Evolutionary conservation across 2,329 filamentous ascomycete species (phyloP), one percentile per base, ranked within the genome.

Genomic region (Oidium heveae): DNA sequence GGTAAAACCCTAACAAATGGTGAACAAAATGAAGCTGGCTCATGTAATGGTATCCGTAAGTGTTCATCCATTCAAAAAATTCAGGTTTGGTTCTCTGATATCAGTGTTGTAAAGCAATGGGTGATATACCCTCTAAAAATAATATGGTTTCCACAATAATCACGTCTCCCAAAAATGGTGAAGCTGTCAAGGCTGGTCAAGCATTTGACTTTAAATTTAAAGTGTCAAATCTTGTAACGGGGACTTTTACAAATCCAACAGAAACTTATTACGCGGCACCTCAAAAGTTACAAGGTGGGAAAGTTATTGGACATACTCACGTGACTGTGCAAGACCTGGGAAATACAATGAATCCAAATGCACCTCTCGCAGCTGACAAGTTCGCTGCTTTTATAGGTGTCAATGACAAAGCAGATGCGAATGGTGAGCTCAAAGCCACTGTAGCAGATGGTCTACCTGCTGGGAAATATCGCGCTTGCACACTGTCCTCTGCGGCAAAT

Each of bases 1-100:
- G 64, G 64, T 18, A 61, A 63, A 63, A 72, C 68, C 0, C 63
- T 78, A 51, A 81, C 78, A 58, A 77, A 82, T 61, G 79, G 78
- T 61, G 66, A 72, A 32, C 78, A 82, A 64, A 68, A 73, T 53
- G 69, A 68, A 56, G 65, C 60, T 4, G 79, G 79, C 20, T 82
- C 78, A 37, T 82, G 79, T 68, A 82, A 82, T 39, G 63, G 64
- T 55, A 64, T 66, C 41, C 54, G 63, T 65, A 62, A 59, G 63
- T 62, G 10, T n/a, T n/a, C n/a, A n/a, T n/a, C n/a, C n/a, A n/a
- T n/a, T n/a, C n/a, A n/a, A n/a, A n/a, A n/a, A n/a, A n/a, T n/a
- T n/a, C n/a, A n/a, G n/a, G n/a, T n/a, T n/a, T n/a, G n/a, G n/a
- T n/a, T n/a, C n/a, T n/a, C n/a, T n/a, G n/a, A n/a, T n/a, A n/a